Evolutionary conservation across 768 basidiomycete species (phyloP).

Genomic region (Mycena sanguinolenta): DNA sequence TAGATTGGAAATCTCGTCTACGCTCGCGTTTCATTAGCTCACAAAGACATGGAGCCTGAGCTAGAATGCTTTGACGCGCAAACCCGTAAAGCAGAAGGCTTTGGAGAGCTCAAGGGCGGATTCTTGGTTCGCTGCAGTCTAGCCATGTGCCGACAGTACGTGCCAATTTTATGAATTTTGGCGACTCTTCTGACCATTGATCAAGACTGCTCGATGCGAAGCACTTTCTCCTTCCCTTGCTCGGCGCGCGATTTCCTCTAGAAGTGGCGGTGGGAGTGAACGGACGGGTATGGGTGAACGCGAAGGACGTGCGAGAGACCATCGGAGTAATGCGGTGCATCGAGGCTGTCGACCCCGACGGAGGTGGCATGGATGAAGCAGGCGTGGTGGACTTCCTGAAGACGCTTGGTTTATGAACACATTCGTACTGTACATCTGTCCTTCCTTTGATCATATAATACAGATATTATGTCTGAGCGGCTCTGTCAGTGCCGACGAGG

Average conservation of each 20-base stretch:
- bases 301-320: constrained; percentile 79
- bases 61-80: constrained; percentile 96
- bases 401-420: constrained; percentile 53
- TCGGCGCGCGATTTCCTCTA: constrained; percentile 87
- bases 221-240: constrained; percentile 84
- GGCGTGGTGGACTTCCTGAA: constrained; percentile 67
- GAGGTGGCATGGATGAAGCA: constrained; percentile 69
- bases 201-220: constrained; percentile 78
- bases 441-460: constrained; percentile 32
- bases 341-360: constrained; percentile 84
- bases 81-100: constrained; percentile 92
- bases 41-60: constrained; percentile 98
- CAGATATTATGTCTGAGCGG: constrained; percentile 22
- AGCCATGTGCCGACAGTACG: constrained; percentile 88
- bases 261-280: constrained; percentile 93
- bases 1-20: constrained; percentile 94
- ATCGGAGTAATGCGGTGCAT: constrained; percentile 86
- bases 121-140: constrained; percentile 87
- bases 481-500: neutral
- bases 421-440: constrained; percentile 26
- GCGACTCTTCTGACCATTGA: neutral
- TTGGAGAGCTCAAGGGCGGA: constrained; percentile 93
- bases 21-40: constrained; percentile 92
- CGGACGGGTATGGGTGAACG: constrained; percentile 90
- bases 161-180: constrained; percentile 25